phyloP scores from a whole-genome alignment of 1,284 basidiomycete species.

The Macrocystidia cucumis region DNA sequence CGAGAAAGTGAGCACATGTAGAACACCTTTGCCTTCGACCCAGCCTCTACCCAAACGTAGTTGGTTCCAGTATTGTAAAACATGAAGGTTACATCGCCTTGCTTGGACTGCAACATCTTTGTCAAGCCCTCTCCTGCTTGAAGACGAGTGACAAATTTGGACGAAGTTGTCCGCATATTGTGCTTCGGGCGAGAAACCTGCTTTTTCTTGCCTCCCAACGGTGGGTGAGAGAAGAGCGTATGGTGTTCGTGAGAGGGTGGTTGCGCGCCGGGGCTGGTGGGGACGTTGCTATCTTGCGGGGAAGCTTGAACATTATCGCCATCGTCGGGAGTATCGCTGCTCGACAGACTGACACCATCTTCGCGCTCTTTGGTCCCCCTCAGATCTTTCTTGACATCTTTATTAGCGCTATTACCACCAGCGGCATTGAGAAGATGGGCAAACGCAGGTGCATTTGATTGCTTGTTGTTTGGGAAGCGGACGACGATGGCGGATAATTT shows the following conservation, averaged over 20 bases:
- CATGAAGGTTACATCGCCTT: constrained; percentile 75
- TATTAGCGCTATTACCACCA: constrained; percentile 44
- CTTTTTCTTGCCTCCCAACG: constrained; percentile 52
- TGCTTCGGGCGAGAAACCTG: constrained; percentile 69
- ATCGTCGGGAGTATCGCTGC: constrained; percentile 68
- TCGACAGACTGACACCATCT: constrained; percentile 68
- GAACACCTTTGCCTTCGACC: constrained; percentile 69
- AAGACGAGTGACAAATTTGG: constrained; percentile 82
- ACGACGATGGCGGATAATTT: constrained; percentile 55
- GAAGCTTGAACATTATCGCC: too few species aligned
- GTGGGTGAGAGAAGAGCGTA: constrained; percentile 40
- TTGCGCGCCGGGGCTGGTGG: constrained; percentile 27
- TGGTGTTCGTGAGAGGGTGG: constrained; percentile 29
- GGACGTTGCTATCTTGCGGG: constrained; percentile 27
- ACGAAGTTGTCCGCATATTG: constrained; percentile 82
- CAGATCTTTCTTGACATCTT: constrained; percentile 55
- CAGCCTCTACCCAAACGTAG: constrained; percentile 78
- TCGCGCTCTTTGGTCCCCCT: constrained; percentile 37
- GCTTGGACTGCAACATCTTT: constrained; percentile 67
- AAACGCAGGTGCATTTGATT: constrained; percentile 44
- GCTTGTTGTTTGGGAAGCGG: constrained; percentile 52
- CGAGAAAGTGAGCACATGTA: neutral
- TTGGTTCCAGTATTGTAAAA: constrained; percentile 81
- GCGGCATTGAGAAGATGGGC: constrained; percentile 65
- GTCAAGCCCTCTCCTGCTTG: constrained; percentile 74